Conservation (phyloP, 805 yeast genomes). For the Schwanniomyces yamadae region DNA sequence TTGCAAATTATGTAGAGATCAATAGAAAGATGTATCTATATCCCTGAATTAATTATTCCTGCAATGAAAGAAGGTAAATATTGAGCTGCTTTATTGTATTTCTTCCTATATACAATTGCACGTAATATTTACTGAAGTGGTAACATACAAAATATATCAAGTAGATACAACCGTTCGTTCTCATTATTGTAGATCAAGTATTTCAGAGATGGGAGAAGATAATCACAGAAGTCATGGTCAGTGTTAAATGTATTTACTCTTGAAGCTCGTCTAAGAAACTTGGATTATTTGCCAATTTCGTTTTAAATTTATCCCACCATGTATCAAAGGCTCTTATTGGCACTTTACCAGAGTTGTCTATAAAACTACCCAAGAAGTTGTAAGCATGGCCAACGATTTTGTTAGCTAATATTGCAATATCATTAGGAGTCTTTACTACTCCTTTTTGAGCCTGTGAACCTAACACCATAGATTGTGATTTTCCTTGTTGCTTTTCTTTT, state of each 20-base stretch:
- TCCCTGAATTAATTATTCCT: no score
- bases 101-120: no score
- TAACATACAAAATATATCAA: no score
- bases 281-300: conserved; percentile 76
- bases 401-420: conserved; percentile 65
- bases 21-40: no score
- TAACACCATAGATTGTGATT: conserved; percentile 18
- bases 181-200: no score
- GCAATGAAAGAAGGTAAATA: no score
- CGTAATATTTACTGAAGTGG: no score
- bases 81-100: no score
- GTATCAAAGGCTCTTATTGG: conserved; percentile 83
- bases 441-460: conserved; percentile 16
- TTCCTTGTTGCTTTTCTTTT: conserved; percentile 23
- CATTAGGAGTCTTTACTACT: conserved; percentile 17
- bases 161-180: no score
- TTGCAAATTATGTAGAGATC: no score
- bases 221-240: no score
- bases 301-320: conserved; percentile 93
- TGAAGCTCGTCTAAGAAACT: conserved; percentile 59
- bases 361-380: conserved; percentile 84
- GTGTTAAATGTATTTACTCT: conserved; percentile 4
- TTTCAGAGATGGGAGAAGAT: no score
- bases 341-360: conserved; percentile 76
- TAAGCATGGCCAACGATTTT: conserved; percentile 91